These are phyloP conservation scores for Venturia aucupariae DNA, from an alignment of 2,329 filamentous ascomycete genomes.

Conservation along the genomic window DNA sequence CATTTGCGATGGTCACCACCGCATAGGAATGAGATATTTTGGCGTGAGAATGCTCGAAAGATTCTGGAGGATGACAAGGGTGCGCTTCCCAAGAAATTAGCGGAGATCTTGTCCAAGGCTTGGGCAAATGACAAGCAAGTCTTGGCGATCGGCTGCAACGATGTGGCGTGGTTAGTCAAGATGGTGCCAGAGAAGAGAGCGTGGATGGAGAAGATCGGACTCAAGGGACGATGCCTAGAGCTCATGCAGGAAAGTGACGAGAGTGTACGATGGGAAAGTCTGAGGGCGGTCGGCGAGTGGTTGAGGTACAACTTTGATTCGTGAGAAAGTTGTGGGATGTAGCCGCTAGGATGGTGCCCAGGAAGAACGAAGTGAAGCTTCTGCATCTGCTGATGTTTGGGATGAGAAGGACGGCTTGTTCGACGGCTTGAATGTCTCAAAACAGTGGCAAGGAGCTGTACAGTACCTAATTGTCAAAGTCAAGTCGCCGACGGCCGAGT, in stretches of 20 bases:
- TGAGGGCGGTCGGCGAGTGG: constrained; percentile 75
- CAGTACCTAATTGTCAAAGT: too few relatives aligned
- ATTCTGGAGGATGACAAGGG: constrained; percentile 80
- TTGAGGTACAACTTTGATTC: constrained; percentile 49
- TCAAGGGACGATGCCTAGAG: constrained; percentile 86
- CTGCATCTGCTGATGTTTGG: not conserved
- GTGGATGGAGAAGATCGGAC: constrained; percentile 70
- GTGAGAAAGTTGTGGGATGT: not conserved
- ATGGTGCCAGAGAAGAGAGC: constrained; percentile 77
- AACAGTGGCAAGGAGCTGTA: too few relatives aligned
- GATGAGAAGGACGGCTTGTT: too few relatives aligned
- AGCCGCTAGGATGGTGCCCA: not conserved
- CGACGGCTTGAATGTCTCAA: too few relatives aligned
- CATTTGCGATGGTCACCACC: constrained; percentile 90
- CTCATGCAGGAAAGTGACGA: constrained; percentile 86
- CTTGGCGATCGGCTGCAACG: constrained; percentile 85
- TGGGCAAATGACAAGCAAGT: constrained; percentile 81
- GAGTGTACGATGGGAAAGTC: constrained; percentile 83
- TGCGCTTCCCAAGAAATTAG: constrained; percentile 67
- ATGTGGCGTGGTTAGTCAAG: constrained; percentile 79
- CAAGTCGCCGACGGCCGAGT: too few relatives aligned
- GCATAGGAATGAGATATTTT: constrained; percentile 78
- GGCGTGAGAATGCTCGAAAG: constrained; percentile 80
- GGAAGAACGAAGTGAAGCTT: not conserved
- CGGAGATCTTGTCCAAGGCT: constrained; percentile 74